Evolutionary conservation across 2,329 filamentous ascomycete species (phyloP).

Genomic region (Claviceps pazoutovae): DNA sequence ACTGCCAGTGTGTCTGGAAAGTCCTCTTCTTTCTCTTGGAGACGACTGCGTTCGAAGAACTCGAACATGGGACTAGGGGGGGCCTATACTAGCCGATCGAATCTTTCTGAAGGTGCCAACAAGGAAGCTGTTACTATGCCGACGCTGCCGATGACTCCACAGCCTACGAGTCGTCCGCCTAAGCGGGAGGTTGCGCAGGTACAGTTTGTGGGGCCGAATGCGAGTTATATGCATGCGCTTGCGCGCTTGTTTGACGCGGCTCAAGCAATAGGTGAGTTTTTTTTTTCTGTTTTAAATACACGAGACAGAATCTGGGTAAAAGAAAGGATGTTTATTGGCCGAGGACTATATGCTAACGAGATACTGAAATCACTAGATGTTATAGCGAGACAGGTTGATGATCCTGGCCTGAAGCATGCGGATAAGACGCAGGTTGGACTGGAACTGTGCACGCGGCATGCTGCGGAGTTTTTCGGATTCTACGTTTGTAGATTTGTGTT

Average conservation of each 20-base stretch:
- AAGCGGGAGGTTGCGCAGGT: conserved; percentile 57
- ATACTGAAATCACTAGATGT: conserved; percentile 46
- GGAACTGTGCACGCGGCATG: conserved; percentile 83
- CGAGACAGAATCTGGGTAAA: too few relatives aligned
- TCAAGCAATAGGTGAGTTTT: conserved; percentile 64
- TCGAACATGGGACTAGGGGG: conserved; percentile 49
- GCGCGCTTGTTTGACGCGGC: conserved; percentile 86
- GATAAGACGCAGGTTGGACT: conserved; percentile 91
- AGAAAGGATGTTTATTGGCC: background rate
- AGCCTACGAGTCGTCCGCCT: conserved; percentile 50
- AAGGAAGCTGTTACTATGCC: conserved; percentile 41
- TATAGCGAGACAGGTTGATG: conserved; percentile 90
- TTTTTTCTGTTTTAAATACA: background rate
- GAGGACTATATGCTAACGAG: conserved; percentile 1
- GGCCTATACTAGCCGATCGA: conserved; percentile 26
- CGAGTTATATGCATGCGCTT: conserved; percentile 80
- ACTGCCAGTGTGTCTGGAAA: conserved; percentile 56
- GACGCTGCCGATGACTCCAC: conserved; percentile 62
- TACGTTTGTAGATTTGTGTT: conserved; percentile 94
- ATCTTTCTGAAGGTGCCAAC: conserved; percentile 9
- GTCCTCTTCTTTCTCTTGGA: conserved; percentile 62
- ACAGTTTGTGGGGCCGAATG: conserved; percentile 70
- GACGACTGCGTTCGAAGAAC: conserved; percentile 79
- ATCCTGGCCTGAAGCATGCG: conserved; percentile 80
- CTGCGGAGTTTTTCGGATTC: conserved; percentile 94